Evolutionary conservation across 768 basidiomycete genomes (phyloP), one percentile per base, ranked within the genome.

Genomic region (Rhodosporidiobolus odoratus): DNA sequence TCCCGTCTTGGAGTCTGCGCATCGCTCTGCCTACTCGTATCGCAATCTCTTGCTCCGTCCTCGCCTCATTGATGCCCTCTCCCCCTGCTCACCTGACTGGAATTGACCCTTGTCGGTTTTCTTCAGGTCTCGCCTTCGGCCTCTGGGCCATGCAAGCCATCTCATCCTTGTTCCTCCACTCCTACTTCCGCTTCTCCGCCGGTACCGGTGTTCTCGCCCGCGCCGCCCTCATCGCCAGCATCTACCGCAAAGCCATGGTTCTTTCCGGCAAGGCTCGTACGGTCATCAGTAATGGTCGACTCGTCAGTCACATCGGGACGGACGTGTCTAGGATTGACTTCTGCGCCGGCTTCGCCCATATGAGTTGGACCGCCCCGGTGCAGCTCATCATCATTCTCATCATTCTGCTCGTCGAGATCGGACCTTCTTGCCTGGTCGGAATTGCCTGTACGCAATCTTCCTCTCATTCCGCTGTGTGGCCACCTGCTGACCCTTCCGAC

Each of bases 251-350:
- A 52, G 87, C 89, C 1, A 83, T 96, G 32, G 84, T 82, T 35
- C 83, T 97, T 40, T 89, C 89, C 4, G 85, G 89, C 25, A 87
- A 90, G 50, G 86, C 91, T 10, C 85, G 94, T 12, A 86, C 87
- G 2, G 87, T 85, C 15, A 84, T 94, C 52, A 86, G 90, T 2
- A 96, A 91, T 76, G 94, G 92, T 30, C 89, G 89, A 77, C 84
- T 96, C 17, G 88, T 96, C 72, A 94, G 92, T 74, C 92, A 95
- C 80, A 94, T 98, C 69, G 92, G 90, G 9, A 91, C 90, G 1
- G 92, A 93, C 77, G 87, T 94, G 30, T 92, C 89, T 37, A 85
- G 93, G 30, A 90, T 97, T 77, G 92, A 97, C 78, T 96, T 92
- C 75, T 89, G 88, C 83, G 87, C 27, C 47, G 80, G 81, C 50